phyloP scores from a whole-genome alignment of 768 basidiomycete genomes.

The Amanita pallidorosea region DNA sequence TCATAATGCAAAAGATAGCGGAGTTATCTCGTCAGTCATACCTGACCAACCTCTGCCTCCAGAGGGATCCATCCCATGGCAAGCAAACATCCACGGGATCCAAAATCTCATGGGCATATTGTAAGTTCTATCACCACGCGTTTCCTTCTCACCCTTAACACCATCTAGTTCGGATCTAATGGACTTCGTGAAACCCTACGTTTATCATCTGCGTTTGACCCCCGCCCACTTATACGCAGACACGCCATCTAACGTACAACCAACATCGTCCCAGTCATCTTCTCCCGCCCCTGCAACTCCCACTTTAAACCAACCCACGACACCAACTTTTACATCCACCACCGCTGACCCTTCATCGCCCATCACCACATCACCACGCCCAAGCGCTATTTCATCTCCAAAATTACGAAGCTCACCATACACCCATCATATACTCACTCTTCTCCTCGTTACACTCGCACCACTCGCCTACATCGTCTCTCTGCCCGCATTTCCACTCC shows the following conservation, averaged over 20 bases:
- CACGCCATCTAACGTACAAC: conserved; percentile 13
- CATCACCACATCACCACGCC: neutral
- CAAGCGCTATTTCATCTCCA: neutral
- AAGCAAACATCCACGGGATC: conserved; percentile 79
- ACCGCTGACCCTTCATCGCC: neutral
- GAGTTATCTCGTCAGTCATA: conserved; percentile 13
- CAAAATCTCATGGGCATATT: conserved; percentile 85
- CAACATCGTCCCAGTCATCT: conserved; percentile 8
- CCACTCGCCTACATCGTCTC: conserved; percentile 38
- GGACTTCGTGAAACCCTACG: conserved; percentile 39
- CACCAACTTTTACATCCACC: neutral
- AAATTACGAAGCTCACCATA: conserved; percentile 28
- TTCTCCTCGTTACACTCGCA: conserved; percentile 35
- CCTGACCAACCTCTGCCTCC: conserved; percentile 25
- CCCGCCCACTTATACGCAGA: conserved; percentile 25
- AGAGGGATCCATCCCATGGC: conserved; percentile 72
- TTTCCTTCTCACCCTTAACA: neutral
- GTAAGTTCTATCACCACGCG: conserved; percentile 30
- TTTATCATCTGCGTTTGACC: conserved; percentile 39
- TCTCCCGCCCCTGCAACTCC: neutral
- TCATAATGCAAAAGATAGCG: conserved; percentile 6
- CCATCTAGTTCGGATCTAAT: conserved; percentile 49
- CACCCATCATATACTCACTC: conserved; percentile 40
- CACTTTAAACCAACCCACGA: neutral
- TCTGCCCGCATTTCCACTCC: conserved; percentile 37